phyloP scores from a whole-genome alignment of 495 filamentous ascomycete species.

The Tetracladium marchalianum region DNA sequence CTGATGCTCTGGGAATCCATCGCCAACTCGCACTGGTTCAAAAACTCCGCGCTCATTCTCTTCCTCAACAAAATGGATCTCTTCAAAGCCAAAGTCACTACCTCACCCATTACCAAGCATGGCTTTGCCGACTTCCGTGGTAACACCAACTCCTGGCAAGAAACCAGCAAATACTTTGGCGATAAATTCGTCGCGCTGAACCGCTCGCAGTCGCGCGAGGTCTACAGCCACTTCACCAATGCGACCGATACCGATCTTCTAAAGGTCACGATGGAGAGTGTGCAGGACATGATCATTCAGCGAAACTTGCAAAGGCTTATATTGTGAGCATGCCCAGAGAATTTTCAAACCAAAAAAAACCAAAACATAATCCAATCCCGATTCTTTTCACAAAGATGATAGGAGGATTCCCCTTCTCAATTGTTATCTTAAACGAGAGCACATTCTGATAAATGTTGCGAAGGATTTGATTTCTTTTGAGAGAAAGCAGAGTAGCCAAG shows the following conservation, averaged over 20 bases:
- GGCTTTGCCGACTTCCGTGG: conserved; percentile 85
- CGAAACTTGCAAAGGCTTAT: conserved; percentile 92
- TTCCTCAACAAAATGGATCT: conserved; percentile 99
- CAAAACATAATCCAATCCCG: conserved; percentile 30
- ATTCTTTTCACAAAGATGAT: too few species aligned
- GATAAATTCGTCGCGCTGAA: conserved; percentile 84
- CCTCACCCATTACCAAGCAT: conserved; percentile 75
- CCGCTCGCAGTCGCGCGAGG: conserved; percentile 74
- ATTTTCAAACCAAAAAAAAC: too few species aligned
- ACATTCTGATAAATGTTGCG: too few species aligned
- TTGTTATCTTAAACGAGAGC: too few species aligned
- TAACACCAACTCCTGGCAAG: conserved; percentile 41
- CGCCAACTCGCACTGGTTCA: conserved; percentile 96
- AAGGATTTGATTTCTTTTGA: too few species aligned
- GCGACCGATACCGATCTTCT: conserved; percentile 92
- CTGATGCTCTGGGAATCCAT: conserved; percentile 97
- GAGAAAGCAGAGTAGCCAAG: too few species aligned
- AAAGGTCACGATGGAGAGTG: conserved; percentile 94
- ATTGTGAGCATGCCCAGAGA: conserved; percentile 47
- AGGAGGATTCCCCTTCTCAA: too few species aligned
- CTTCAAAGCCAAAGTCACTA: conserved; percentile 79
- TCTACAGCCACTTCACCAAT: conserved; percentile 90
- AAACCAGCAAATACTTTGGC: conserved; percentile 75
- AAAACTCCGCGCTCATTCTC: conserved; percentile 88
- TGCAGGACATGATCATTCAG: conserved; percentile 99